phyloP scores from a whole-genome alignment of 176 grass and related monocot genomes.

The Phoenix roebelenii region DNA sequence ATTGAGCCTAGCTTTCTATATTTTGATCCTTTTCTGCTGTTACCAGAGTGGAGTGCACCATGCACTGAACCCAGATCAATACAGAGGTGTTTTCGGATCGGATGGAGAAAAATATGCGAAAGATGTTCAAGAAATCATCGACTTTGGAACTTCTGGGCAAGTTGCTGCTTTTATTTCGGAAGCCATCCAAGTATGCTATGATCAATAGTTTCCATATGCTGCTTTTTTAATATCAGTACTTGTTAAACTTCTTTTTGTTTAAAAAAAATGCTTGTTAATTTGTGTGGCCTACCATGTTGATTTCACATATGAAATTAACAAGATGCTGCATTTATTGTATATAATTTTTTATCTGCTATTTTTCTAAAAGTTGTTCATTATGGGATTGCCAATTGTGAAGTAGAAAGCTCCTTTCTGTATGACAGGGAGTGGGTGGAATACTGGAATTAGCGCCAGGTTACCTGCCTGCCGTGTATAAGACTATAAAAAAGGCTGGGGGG shows the following conservation, averaged over 20 bases:
- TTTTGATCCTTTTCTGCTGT: constrained; percentile 7
- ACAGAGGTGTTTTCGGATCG: constrained; percentile 74
- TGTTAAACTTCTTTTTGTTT: not conserved
- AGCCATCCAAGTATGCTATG: constrained; percentile 67
- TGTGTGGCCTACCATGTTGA: no score
- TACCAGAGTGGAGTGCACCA: constrained; percentile 82
- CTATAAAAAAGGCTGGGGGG: constrained; percentile 71
- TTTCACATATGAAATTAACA: no score
- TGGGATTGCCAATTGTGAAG: not conserved
- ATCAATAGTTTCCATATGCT: not conserved
- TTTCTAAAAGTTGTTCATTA: not conserved
- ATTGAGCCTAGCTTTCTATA: no score
- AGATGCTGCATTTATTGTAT: not conserved
- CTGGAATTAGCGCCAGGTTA: constrained; percentile 90
- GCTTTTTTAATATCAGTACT: no score
- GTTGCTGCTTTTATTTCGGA: constrained; percentile 90
- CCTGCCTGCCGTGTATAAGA: constrained; percentile 65
- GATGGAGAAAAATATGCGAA: constrained; percentile 86
- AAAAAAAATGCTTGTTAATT: not conserved
- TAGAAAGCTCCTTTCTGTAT: not conserved
- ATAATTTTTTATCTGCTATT: not conserved
- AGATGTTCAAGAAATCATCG: constrained; percentile 93
- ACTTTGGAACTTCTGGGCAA: constrained; percentile 79
- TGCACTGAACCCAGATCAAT: constrained; percentile 82
- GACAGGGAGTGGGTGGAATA: constrained; percentile 88